Evolutionary conservation across 805 yeast genomes (phyloP).

Genomic region (Wickerhamomyces bovis): DNA sequence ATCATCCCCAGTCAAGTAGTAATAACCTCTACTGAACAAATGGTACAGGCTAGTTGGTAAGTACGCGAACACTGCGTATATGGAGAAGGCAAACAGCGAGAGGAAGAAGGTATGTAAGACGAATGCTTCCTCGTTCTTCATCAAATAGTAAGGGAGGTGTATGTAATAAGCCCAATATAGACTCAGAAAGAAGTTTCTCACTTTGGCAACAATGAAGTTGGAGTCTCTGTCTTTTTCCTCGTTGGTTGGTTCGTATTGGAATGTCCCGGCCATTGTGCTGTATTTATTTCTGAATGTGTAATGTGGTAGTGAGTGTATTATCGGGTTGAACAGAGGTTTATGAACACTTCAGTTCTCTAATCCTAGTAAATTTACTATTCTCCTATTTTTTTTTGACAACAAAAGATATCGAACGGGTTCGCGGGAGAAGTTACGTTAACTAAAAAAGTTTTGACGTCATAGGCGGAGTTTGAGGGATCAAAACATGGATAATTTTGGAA

Average conservation of each 20-base stretch:
- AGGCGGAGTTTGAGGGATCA: no score
- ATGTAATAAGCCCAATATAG: slow-evolving; percentile 40
- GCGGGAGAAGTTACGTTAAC: neutral
- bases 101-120: slow-evolving; percentile 33
- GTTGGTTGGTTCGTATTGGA: slow-evolving; percentile 25
- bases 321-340: no score
- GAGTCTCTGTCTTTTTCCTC: slow-evolving; percentile 23
- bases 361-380: no score
- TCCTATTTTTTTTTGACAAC: no score
- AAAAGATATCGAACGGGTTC: neutral
- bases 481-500: no score
- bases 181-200: slow-evolving; percentile 25
- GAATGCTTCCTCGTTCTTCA: slow-evolving; percentile 38
- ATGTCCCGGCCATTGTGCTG: slow-evolving; percentile 22
- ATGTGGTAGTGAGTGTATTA: neutral
- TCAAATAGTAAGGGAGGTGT: slow-evolving; percentile 38
- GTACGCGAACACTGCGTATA: slow-evolving; percentile 32
- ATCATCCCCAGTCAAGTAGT: slow-evolving; percentile 29
- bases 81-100: slow-evolving; percentile 29
- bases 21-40: slow-evolving; percentile 23
- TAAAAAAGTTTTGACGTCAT: no score
- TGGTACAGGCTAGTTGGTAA: slow-evolving; percentile 23
- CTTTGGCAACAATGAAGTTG: slow-evolving; percentile 19
- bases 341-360: no score
- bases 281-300: neutral